Evolutionary conservation across 352 stramenopile genomes (phyloP).

Genomic region (Globisporangium acanthophoron): DNA sequence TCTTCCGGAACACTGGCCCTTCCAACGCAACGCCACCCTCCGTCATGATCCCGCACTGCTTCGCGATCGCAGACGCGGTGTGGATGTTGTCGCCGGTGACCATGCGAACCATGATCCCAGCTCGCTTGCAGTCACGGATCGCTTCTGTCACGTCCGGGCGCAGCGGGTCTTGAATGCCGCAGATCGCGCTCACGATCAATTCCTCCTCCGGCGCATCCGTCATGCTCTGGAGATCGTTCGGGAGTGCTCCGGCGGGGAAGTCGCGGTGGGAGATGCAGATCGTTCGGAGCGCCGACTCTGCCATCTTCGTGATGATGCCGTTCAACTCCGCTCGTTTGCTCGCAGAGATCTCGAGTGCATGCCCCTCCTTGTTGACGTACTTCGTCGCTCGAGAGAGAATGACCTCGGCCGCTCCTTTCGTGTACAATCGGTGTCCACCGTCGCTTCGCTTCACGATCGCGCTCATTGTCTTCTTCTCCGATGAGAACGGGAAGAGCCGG

Average conservation of each 20-base stretch:
- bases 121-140: conserved; percentile 91
- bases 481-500: conserved; percentile 72
- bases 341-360: conserved; percentile 43
- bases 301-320: conserved; percentile 71
- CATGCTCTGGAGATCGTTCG: conserved; percentile 51
- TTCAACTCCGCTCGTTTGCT: conserved; percentile 68
- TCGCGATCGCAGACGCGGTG: conserved; percentile 95
- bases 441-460: conserved; percentile 41
- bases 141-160: conserved; percentile 91
- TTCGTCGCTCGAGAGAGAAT: conserved; percentile 53
- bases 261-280: conserved; percentile 87
- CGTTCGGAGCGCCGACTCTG: conserved; percentile 75
- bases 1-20: conserved; percentile 90
- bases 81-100: conserved; percentile 98
- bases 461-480: conserved; percentile 82
- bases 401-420: conserved; percentile 75
- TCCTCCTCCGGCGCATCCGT: conserved; percentile 63
- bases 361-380: conserved; percentile 58
- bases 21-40: conserved; percentile 87
- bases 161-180: conserved; percentile 96
- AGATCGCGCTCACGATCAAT: conserved; percentile 85
- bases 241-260: conserved; percentile 44
- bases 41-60: conserved; percentile 95
- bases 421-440: conserved; percentile 43
- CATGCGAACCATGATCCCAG: conserved; percentile 99